Base-by-base conservation (phyloP, 345 rosid genomes). In the Murraya paniculata region DNA sequence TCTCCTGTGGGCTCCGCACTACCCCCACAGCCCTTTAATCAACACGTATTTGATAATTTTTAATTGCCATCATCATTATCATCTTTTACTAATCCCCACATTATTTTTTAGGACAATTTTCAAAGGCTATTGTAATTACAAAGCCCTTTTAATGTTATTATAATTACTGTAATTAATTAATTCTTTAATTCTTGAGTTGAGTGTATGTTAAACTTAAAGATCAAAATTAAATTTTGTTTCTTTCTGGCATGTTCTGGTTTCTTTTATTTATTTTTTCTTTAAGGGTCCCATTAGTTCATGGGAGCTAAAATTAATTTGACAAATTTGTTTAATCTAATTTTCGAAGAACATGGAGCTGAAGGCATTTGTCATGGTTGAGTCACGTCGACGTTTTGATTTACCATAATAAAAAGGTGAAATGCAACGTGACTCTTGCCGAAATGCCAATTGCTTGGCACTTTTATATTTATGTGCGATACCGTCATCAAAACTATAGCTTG, bases 321-420 rank as follows among this genome's bases (percentile, higher is more conserved):
- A 4, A 45, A 3, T 41, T 73, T 64, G 25, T 24, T 0, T 59
- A 8, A 38, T 38, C 16, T 39, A 27, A 21, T 10, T 38, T 58
- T 74, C n/a, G 6, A 27, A 55, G 66, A 76, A 58, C 38, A 78
- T 67, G 50, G 59, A 45, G 61, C 19, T 48, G 74, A 56, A 28
- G 50, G 68, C 65, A 71, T 78, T 48, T 84, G 89, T 86, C 89
- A 86, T 78, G 82, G 88, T 83, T 78, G 86, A 76, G 88, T 88
- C 91, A 86, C 83, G 85, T 86, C 89, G 79, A 88, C 89, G 89
- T 88, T 88, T 81, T 66, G 68, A 83, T 81, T 36, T 64, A 55
- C 71, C 81, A 73, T 72, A 45, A 45, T 35, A 60, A 31, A 78
- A 73, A 45, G 22, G 57, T 5, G 13, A 9, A 79, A 33, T 66